A percentile compares a stretch with the other conserved stretches of the same genome.
Evolutionary conservation across 2,329 filamentous ascomycete genomes (phyloP).

Genomic region (Talaromyces amestolkiae): DNA sequence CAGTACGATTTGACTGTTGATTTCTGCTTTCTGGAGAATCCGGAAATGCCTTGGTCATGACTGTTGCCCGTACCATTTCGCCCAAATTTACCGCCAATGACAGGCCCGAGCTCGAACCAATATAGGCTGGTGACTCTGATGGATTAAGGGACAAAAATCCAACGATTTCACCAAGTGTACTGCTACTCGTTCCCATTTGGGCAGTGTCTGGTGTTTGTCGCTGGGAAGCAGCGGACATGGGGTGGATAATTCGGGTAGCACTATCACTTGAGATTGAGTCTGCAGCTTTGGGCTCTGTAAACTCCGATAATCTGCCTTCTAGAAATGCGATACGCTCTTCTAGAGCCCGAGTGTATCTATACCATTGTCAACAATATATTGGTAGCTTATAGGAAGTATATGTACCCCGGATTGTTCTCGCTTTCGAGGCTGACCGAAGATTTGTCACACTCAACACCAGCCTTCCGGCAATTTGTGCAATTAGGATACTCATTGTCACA

Average conservation of each 20-base stretch:
- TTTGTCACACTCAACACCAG: constrained; percentile 45
- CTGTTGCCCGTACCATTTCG: constrained; percentile 55
- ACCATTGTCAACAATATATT: background rate
- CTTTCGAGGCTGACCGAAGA: constrained; percentile 39
- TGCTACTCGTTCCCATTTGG: constrained; percentile 30
- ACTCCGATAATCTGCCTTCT: constrained; percentile 32
- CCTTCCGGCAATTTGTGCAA: constrained; percentile 47
- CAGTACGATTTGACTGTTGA: constrained; percentile 2
- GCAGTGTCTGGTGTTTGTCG: constrained; percentile 24
- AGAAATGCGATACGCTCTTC: constrained; percentile 46
- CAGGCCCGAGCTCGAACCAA: constrained; percentile 51
- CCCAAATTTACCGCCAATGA: constrained; percentile 51
- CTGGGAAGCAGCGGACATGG: constrained; percentile 27
- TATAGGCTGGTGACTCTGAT: constrained; percentile 49
- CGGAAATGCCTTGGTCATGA: constrained; percentile 52
- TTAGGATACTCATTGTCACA: constrained; percentile 47
- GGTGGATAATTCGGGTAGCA: constrained; percentile 21
- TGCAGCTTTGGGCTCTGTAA: constrained; percentile 19
- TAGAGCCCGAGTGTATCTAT: constrained; percentile 44
- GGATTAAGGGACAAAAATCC: constrained; percentile 49
- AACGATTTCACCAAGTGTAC: constrained; percentile 47
- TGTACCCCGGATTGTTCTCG: constrained; percentile 36
- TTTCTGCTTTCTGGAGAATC: constrained; percentile 22
- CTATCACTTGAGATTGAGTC: constrained; percentile 17
- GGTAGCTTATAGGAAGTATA: constrained; percentile 11